phyloP scores from a whole-genome alignment of 768 basidiomycete genomes.

The Russula abietina region DNA sequence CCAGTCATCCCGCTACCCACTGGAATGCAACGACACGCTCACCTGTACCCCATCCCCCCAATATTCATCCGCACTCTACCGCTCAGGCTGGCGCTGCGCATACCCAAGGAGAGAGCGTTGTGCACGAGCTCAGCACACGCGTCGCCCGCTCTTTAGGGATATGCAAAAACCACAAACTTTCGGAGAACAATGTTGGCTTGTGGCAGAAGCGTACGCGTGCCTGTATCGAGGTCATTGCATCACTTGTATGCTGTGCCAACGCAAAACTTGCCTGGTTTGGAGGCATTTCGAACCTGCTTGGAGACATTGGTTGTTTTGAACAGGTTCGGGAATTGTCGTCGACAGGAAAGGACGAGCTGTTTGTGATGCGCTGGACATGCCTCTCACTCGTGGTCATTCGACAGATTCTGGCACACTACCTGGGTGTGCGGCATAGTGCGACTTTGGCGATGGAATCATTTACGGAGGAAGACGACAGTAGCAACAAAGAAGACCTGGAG shows the following conservation, averaged over 20 bases:
- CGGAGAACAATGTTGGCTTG: neutral
- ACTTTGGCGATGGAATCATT: neutral
- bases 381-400: constrained; percentile 16
- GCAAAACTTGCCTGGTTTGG: neutral
- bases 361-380: constrained; percentile 16
- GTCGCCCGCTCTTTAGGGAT: neutral
- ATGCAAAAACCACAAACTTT: neutral
- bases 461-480: neutral
- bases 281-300: neutral
- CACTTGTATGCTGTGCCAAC: neutral
- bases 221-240: constrained; percentile 12
- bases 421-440: neutral
- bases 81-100: no score
- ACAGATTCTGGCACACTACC: neutral
- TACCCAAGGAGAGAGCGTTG: neutral
- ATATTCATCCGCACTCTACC: no score
- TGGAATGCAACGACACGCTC: neutral
- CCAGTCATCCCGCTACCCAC: neutral
- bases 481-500: neutral
- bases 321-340: neutral
- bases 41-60: no score
- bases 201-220: constrained; percentile 18
- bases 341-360: neutral
- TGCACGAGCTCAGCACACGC: constrained; percentile 11
- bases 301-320: constrained; percentile 1